Evolutionary conservation across 73 alveolate genomes (phyloP).

Genomic region (Halteria grandinella): DNA sequence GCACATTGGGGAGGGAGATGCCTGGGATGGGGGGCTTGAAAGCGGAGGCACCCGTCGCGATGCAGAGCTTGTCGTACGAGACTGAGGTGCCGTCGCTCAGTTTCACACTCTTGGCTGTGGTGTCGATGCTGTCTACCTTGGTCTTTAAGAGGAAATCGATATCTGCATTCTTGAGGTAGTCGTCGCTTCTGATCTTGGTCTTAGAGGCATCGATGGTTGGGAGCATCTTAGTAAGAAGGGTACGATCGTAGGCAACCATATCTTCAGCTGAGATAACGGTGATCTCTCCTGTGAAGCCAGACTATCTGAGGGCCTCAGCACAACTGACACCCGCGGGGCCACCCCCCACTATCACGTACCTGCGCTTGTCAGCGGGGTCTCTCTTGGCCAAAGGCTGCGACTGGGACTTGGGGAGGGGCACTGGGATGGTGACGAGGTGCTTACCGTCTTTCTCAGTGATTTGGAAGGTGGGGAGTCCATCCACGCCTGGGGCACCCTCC

Average conservation of each 20-base stretch:
- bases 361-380: constrained; percentile 76
- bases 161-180: constrained; percentile 64
- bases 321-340: constrained; percentile 93
- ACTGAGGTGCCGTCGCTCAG: constrained; percentile 60
- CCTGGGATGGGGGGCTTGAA: constrained; percentile 69
- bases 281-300: constrained; percentile 87
- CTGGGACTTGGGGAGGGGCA: constrained; percentile 38
- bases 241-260: constrained; percentile 86
- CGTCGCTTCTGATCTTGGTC: constrained; percentile 52
- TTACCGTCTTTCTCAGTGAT: constrained; percentile 79
- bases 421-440: constrained; percentile 74
- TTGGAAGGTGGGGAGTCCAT: constrained; percentile 83
- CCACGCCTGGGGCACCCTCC: constrained; percentile 87
- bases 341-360: constrained; percentile 90
- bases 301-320: constrained; percentile 91
- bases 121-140: constrained; percentile 66
- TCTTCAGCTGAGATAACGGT: constrained; percentile 79
- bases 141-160: constrained; percentile 64
- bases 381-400: constrained; percentile 76
- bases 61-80: constrained; percentile 77
- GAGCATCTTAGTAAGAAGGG: constrained; percentile 69
- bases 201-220: constrained; percentile 58
- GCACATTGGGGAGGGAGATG: constrained; percentile 68
- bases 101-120: constrained; percentile 52
- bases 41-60: constrained; percentile 90